Conservation (phyloP, 305 asterid species). For the Fraxinus nigra region DNA sequence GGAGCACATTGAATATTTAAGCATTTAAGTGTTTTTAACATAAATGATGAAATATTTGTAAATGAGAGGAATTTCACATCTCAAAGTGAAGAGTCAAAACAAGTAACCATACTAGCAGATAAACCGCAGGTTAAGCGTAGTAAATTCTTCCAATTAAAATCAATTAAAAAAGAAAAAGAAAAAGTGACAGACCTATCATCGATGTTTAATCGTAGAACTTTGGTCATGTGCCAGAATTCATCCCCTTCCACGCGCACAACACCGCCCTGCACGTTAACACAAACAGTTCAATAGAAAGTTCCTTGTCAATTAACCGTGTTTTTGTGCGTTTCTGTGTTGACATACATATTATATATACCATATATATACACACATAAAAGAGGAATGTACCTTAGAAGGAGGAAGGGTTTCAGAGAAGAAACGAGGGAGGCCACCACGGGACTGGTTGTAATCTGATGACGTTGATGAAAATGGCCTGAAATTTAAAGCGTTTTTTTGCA, state of each 20-base stretch:
- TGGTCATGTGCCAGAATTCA: slow-evolving; percentile 94
- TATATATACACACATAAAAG: not conserved
- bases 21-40: not conserved
- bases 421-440: slow-evolving; percentile 94
- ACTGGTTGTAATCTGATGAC: slow-evolving; percentile 55
- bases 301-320: not conserved
- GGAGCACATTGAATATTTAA: not conserved
- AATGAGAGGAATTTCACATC: not conserved
- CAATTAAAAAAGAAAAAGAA: not conserved
- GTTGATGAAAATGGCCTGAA: slow-evolving; percentile 55
- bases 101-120: not conserved
- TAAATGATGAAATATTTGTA: not conserved
- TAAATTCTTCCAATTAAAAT: not conserved
- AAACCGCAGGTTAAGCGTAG: not conserved
- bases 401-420: slow-evolving; percentile 77
- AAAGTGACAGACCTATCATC: slow-evolving; percentile 60
- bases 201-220: slow-evolving; percentile 63
- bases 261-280: slow-evolving; percentile 54
- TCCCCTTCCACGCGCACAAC: slow-evolving; percentile 80
- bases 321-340: not conserved
- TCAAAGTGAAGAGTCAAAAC: not conserved
- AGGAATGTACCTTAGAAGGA: slow-evolving; percentile 40
- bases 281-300: slow-evolving; percentile 22
- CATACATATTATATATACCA: not conserved
- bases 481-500: slow-evolving; percentile 10